phyloP scores from a whole-genome alignment of 2,329 filamentous ascomycete genomes.

The Fusarium denticulatum region DNA sequence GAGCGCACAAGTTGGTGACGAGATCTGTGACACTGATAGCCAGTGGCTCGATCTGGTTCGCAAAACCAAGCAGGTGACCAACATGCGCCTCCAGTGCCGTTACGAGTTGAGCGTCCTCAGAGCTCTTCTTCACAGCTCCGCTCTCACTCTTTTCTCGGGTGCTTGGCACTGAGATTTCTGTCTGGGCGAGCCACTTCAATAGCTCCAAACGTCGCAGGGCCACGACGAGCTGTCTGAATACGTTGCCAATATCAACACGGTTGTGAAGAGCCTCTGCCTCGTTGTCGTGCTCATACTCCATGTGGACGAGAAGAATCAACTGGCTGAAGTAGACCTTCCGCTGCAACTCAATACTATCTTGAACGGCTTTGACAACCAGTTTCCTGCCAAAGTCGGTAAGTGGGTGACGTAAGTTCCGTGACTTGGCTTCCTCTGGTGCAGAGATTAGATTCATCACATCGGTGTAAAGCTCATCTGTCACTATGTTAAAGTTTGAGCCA shows the following conservation, averaged over 20 bases:
- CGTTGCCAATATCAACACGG: constrained; percentile 71
- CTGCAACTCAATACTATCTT: constrained; percentile 79
- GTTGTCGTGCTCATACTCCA: constrained; percentile 83
- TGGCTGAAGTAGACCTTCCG: constrained; percentile 83
- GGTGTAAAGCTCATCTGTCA: constrained; percentile 64
- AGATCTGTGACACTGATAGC: constrained; percentile 72
- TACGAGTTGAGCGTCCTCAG: constrained; percentile 59
- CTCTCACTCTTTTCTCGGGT: constrained; percentile 51
- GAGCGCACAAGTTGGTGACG: constrained; percentile 71
- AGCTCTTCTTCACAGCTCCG: constrained; percentile 51
- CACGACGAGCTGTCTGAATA: constrained; percentile 76
- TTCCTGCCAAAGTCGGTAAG: constrained; percentile 81
- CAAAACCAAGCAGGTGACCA: constrained; percentile 71
- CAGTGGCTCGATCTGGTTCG: constrained; percentile 62
- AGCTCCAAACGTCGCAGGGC: constrained; percentile 79
- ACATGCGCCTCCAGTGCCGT: constrained; percentile 70
- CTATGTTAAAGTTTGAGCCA: constrained; percentile 71
- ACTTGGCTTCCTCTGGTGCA: constrained; percentile 57
- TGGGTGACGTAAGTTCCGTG: constrained; percentile 59
- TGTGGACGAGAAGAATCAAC: constrained; percentile 83
- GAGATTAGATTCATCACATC: constrained; percentile 60
- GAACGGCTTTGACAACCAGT: constrained; percentile 77
- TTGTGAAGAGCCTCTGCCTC: constrained; percentile 72
- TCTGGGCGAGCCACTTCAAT: constrained; percentile 73
- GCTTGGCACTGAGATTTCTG: constrained; percentile 63